A percentile compares a stretch with the other conserved stretches of the same genome.
These are phyloP conservation scores for Linderniella brevidens DNA, from an alignment of 257 asterid genomes.

Conservation along the genomic window DNA sequence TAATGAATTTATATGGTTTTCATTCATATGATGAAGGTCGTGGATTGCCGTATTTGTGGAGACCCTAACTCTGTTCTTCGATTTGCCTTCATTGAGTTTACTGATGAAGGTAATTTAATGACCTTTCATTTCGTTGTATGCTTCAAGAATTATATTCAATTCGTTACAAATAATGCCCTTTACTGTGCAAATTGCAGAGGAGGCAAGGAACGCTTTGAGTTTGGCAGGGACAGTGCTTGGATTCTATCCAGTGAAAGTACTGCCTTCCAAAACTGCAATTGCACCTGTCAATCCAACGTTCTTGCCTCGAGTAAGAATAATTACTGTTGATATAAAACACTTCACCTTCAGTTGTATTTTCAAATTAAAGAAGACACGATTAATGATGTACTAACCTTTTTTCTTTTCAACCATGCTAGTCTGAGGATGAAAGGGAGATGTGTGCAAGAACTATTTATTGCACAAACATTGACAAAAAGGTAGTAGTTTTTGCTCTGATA, in stretches of 20 bases:
- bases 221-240: conserved; percentile 70
- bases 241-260: conserved; percentile 54
- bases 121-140: conserved; percentile 1
- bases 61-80: conserved; percentile 33
- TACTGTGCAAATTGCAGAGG: conserved; percentile 28
- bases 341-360: neutral
- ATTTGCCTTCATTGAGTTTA: conserved; percentile 25
- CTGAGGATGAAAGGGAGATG: conserved; percentile 83
- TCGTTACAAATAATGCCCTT: conserved; percentile 10
- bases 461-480: conserved; percentile 67
- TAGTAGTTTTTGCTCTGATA: conserved; percentile 11
- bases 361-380: conserved; percentile 1
- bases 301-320: conserved; percentile 44
- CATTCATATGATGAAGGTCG: conserved; percentile 2
- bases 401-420: conserved; percentile 19
- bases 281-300: conserved; percentile 66
- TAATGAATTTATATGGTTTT: too few relatives aligned
- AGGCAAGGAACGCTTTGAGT: conserved; percentile 56
- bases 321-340: too few relatives aligned
- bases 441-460: conserved; percentile 74
- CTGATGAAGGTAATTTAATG: conserved; percentile 9
- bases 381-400: conserved; percentile 11
- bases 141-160: neutral
- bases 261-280: conserved; percentile 72
- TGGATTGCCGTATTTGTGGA: conserved; percentile 30